Conservation (phyloP, 371 early-diverging fungal species). For the Mycotypha africana region DNA sequence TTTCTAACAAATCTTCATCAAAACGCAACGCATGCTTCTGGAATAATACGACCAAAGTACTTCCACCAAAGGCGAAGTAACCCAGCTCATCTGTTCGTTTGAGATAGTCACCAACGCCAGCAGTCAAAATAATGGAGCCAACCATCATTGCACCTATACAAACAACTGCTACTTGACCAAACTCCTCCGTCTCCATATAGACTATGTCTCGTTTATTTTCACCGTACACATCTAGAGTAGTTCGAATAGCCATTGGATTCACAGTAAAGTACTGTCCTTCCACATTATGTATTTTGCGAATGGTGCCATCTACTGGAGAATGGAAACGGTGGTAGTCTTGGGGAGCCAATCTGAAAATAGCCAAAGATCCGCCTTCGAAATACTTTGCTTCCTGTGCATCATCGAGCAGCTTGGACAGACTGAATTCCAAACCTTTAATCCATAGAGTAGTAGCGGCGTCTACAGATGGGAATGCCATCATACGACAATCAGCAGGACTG, state of each 20-base stretch:
- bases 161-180: constrained; percentile 26
- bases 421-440: constrained; percentile 71
- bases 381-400: constrained; percentile 35
- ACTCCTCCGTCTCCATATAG: constrained; percentile 16
- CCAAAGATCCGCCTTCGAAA: constrained; percentile 57
- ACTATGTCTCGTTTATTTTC: constrained; percentile 40
- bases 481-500: constrained; percentile 67
- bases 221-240: constrained; percentile 40
- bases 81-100: constrained; percentile 64
- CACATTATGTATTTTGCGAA: constrained; percentile 22
- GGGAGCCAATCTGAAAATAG: constrained; percentile 70
- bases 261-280: constrained; percentile 37
- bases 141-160: constrained; percentile 45
- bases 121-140: constrained; percentile 43
- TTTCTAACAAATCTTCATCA: constrained; percentile 54
- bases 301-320: constrained; percentile 54
- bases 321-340: constrained; percentile 83
- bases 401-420: constrained; percentile 43
- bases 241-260: constrained; percentile 44
- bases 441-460: constrained; percentile 55
- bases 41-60: constrained; percentile 61
- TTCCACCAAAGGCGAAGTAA: constrained; percentile 61
- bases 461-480: constrained; percentile 52
- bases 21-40: constrained; percentile 49
- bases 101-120: constrained; percentile 22